Conservation (phyloP, 306 rosid species). For the Rosa lucieae region DNA sequence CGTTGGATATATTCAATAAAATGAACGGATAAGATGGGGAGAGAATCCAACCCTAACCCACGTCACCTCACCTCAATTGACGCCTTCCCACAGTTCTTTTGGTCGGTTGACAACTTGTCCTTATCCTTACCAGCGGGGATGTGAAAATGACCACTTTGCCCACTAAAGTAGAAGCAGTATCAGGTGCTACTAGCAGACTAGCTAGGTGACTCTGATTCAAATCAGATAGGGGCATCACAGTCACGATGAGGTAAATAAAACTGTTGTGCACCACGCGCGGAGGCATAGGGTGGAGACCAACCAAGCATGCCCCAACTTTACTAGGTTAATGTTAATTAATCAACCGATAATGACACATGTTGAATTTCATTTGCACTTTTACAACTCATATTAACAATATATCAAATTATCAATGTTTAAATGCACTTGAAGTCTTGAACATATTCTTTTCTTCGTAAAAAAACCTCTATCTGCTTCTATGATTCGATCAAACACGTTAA, state of each 20-base stretch:
- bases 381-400: neutral
- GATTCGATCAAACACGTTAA: too few species aligned
- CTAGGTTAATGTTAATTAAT: neutral
- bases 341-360: neutral
- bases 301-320: neutral
- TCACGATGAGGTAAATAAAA: neutral
- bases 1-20: neutral
- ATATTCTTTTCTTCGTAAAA: too few species aligned
- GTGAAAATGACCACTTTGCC: constrained; percentile 24
- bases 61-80: neutral
- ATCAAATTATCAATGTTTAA: too few species aligned
- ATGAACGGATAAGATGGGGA: neutral
- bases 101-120: constrained; percentile 38
- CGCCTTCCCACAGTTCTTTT: constrained; percentile 3
- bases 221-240: neutral
- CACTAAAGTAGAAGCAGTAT: neutral
- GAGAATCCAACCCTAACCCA: neutral
- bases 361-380: neutral
- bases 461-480: too few species aligned
- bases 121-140: neutral
- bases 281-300: neutral
- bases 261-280: neutral
- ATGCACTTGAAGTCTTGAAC: too few species aligned
- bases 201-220: neutral
- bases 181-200: neutral